phyloP scores from a whole-genome alignment of 257 asterid species.

The Cruciata laevipes region DNA sequence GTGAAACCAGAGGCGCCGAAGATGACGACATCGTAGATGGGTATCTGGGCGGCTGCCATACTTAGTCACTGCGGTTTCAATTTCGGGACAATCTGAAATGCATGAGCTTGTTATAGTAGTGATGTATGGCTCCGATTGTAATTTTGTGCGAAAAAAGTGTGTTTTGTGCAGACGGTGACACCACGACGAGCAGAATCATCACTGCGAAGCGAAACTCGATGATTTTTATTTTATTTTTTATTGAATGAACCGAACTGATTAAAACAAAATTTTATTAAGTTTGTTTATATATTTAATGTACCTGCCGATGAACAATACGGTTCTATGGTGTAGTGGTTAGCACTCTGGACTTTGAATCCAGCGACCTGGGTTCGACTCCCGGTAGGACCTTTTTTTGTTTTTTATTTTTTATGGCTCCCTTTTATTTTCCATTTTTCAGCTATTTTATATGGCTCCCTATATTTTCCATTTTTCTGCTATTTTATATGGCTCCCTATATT shows the following conservation, averaged over 20 bases:
- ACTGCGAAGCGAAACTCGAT: not conserved
- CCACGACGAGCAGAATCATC: not conserved
- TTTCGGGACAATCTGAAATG: not conserved
- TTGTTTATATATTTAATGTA: too few relatives aligned
- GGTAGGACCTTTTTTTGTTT: constrained; percentile 91
- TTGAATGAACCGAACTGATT: too few relatives aligned
- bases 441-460: too few relatives aligned
- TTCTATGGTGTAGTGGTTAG: constrained; percentile 96
- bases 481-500: too few relatives aligned
- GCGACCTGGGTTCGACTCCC: constrained; percentile 99
- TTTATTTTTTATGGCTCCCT: too few relatives aligned
- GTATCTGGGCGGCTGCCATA: constrained; percentile 10
- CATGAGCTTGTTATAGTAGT: not conserved
- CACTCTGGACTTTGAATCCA: constrained; percentile 99
- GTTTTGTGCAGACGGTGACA: not conserved
- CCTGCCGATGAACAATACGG: not conserved
- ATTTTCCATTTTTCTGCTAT: too few relatives aligned
- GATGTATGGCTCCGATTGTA: too few relatives aligned
- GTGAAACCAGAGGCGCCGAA: constrained; percentile 94
- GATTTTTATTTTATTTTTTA: not conserved
- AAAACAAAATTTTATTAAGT: too few relatives aligned
- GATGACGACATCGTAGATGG: constrained; percentile 47
- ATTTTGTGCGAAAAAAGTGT: too few relatives aligned
- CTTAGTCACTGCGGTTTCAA: not conserved
- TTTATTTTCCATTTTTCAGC: too few relatives aligned